Evolutionary conservation across 305 asterid genomes (phyloP).

Genomic region (Solanum hybrid): DNA sequence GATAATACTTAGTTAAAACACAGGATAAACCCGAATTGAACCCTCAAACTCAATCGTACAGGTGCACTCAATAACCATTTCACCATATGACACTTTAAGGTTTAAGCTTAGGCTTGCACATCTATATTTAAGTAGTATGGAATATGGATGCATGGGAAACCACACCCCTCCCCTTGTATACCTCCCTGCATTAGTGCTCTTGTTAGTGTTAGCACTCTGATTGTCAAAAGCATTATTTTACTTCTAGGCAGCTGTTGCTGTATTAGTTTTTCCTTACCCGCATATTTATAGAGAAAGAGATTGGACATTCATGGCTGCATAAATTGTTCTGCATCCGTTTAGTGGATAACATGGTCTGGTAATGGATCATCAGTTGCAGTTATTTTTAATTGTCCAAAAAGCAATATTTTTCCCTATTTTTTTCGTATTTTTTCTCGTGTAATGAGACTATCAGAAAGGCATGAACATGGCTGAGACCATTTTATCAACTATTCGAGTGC

Average conservation of each 20-base stretch:
- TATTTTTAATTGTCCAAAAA: background rate
- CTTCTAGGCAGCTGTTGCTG: background rate
- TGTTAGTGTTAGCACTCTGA: background rate
- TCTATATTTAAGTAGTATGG: background rate
- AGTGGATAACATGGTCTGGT: background rate
- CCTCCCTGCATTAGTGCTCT: background rate
- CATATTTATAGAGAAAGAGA: background rate
- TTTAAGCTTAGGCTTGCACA: background rate
- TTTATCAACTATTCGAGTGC: background rate
- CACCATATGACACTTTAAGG: background rate
- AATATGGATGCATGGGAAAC: background rate
- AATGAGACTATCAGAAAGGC: background rate
- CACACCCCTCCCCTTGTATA: background rate
- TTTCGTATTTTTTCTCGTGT: background rate
- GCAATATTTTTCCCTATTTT: background rate
- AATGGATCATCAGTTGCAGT: background rate
- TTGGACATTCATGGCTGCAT: background rate
- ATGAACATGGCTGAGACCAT: background rate
- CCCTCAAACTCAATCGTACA: background rate
- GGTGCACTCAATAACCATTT: background rate
- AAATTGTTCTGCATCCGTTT: background rate
- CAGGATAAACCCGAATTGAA: background rate
- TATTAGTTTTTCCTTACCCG: background rate
- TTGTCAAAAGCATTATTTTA: background rate
- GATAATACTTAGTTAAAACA: background rate